phyloP scores from a whole-genome alignment of 345 rosid genomes.

The Reutealis trisperma region DNA sequence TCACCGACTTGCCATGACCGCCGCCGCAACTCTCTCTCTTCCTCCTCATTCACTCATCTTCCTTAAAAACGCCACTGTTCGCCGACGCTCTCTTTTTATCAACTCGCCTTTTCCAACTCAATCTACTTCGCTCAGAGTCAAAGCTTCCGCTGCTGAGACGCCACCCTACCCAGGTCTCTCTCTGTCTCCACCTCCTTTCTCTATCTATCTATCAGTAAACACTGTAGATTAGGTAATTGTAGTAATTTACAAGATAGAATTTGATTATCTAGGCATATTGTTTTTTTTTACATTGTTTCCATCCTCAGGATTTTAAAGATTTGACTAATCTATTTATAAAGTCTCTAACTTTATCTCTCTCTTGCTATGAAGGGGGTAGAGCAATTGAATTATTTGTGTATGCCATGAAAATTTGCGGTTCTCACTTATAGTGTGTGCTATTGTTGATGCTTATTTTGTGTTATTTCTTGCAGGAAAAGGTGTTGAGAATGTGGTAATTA shows the following conservation, averaged over 20 bases:
- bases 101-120: slow-evolving; percentile 39
- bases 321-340: background rate
- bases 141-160: slow-evolving; percentile 56
- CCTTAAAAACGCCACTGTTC: slow-evolving; percentile 33
- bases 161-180: slow-evolving; percentile 49
- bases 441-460: background rate
- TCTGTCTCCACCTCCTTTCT: background rate
- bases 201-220: background rate
- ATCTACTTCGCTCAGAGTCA: slow-evolving; percentile 50
- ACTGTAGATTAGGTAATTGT: background rate
- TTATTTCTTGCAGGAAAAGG: slow-evolving; percentile 53
- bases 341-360: background rate
- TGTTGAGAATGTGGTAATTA: slow-evolving; percentile 83
- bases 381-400: background rate
- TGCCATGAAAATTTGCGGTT: background rate
- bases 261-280: background rate
- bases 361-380: background rate
- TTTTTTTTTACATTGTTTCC: background rate
- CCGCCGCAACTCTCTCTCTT: slow-evolving; percentile 27
- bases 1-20: slow-evolving; percentile 29
- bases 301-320: background rate
- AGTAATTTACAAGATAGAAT: background rate
- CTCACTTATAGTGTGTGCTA: background rate
- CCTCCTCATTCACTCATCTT: slow-evolving; percentile 51
- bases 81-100: slow-evolving; percentile 38